Conservation (phyloP, 2,329 filamentous ascomycete genomes). For the Colletotrichum spinosum region DNA sequence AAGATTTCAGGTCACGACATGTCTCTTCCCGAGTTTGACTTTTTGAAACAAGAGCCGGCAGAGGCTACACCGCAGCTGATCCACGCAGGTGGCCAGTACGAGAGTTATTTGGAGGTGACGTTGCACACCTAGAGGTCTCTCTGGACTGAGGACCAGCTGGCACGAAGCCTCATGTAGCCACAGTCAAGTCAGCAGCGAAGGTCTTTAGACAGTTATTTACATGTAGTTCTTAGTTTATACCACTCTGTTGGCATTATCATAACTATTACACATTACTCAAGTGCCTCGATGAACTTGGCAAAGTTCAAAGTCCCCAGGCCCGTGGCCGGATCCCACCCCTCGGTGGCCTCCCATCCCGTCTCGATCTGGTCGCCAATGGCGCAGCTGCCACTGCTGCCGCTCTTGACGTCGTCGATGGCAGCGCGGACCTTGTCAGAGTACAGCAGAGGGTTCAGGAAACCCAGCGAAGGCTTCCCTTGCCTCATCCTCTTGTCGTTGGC, state of each 20-base stretch:
- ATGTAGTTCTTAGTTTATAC: neutral
- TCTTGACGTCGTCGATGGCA: constrained; percentile 18
- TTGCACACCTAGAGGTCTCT: neutral
- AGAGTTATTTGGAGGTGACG: constrained; percentile 15
- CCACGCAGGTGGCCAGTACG: constrained; percentile 6
- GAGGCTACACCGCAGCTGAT: neutral
- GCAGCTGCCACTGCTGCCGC: constrained; percentile 4
- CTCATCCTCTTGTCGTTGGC: constrained; percentile 56
- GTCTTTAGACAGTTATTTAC: too few species aligned
- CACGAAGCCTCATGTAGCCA: too few species aligned
- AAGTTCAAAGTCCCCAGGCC: constrained; percentile 23
- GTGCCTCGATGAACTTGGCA: constrained; percentile 9
- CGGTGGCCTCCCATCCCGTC: constrained; percentile 13
- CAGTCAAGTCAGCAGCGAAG: too few species aligned
- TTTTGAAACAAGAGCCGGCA: neutral
- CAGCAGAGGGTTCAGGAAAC: constrained; percentile 58
- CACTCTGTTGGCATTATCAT: neutral
- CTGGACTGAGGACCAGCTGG: neutral
- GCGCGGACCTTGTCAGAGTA: constrained; percentile 42
- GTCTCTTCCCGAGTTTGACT: constrained; percentile 6
- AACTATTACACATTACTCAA: neutral
- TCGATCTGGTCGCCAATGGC: constrained; percentile 2
- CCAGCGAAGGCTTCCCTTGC: constrained; percentile 49
- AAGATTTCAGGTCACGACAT: neutral
- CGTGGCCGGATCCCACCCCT: constrained; percentile 16